Evolutionary conservation across 345 rosid genomes (phyloP), one percentile per base, ranked within the genome.

Genomic region (Cardamine resedifolia): DNA sequence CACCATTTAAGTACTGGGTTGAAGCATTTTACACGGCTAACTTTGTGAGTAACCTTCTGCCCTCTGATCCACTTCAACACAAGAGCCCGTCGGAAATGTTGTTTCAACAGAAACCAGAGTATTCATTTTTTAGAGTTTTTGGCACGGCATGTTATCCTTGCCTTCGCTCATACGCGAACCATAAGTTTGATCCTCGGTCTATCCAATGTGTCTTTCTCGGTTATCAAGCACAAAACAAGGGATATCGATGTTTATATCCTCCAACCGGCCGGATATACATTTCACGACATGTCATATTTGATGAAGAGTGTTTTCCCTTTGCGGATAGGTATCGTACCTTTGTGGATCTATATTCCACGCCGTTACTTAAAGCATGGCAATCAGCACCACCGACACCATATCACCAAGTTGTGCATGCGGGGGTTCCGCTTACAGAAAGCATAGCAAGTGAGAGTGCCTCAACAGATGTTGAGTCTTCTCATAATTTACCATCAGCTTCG

Each of bases 51-150:
- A 55, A 55, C 1, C 0, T 55, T 3, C 7, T 55, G 0, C 60
- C n/a, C n/a, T 53, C 36, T 1, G 6, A 0, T 0, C 3, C 11
- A 0, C 5, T 28, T 0, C 0, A 27, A 0, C 0, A 26, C 1
- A 27, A 27, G 4, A 26, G 36, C 3, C 59, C 59, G 1, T n/a
- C 4, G 0, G 59, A 53, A 0, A 1, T 53, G 21, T 15, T 24
- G n/a, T n/a, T n/a, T n/a, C n/a, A n/a, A 2, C 2, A 24, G 0
- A 53, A 53, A 15, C 36, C 36, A 6, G 16, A 27, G 1, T 53
- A 53, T 2, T 4, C 12, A 0, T 28, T 26, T 1, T 6, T 53
- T 0, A 1, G 20, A 0, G 36, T 53, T 0, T 53, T 53, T 27
- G 59, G 60, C n/a, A 7, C 38, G 0, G 14, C 20, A 0, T 55